phyloP scores from a whole-genome alignment of 352 stramenopile genomes.

The Globisporangium camurandrum region DNA sequence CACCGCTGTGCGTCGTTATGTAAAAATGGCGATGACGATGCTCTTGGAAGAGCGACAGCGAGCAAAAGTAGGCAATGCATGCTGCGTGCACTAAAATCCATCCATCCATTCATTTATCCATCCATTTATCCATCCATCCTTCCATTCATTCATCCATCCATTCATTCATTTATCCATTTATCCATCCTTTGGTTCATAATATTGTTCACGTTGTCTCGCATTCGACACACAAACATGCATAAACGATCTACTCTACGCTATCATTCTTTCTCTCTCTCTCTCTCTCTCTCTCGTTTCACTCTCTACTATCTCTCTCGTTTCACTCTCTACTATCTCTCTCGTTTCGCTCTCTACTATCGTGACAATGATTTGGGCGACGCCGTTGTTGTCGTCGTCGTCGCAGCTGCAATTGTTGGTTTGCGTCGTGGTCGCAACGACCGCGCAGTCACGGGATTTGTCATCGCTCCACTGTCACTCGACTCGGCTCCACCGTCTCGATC shows the following conservation, averaged over 20 bases:
- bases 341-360: not conserved
- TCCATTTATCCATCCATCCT: not conserved
- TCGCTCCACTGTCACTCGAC: conserved; percentile 38
- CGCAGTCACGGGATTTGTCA: conserved; percentile 20
- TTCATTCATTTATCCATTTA: too few relatives aligned
- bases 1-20: too few relatives aligned
- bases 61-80: too few relatives aligned
- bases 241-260: not conserved
- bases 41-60: too few relatives aligned
- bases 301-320: conserved; percentile 8
- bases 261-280: conserved; percentile 6
- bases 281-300: conserved; percentile 11
- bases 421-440: conserved; percentile 55
- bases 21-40: too few relatives aligned
- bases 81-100: too few relatives aligned
- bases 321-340: conserved; percentile 6
- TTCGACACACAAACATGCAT: too few relatives aligned
- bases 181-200: too few relatives aligned
- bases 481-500: conserved; percentile 40
- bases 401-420: too few relatives aligned
- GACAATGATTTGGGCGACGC: conserved; percentile 13
- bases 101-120: not conserved
- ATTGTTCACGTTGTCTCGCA: too few relatives aligned
- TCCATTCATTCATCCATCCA: not conserved
- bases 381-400: conserved; percentile 18